phyloP scores from a whole-genome alignment of 768 basidiomycete species.

The Russula emetica region DNA sequence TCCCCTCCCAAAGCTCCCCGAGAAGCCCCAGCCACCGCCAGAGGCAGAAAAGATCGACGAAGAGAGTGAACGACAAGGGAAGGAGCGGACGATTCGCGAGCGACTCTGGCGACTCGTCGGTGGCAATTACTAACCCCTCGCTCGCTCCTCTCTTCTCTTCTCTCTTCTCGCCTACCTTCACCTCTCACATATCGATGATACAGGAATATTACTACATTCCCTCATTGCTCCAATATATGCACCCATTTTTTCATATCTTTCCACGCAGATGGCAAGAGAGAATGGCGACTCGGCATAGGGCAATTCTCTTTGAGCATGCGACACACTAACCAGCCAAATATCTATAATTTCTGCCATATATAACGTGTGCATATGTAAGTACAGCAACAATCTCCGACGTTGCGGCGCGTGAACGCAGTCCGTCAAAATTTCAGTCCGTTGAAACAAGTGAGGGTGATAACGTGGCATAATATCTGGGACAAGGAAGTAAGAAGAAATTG shows the following conservation, averaged over 20 bases:
- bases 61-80: constrained; percentile 15
- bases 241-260: background rate
- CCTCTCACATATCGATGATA: background rate
- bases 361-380: background rate
- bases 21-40: background rate
- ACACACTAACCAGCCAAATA: constrained; percentile 2
- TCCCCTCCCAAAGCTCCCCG: constrained; percentile 15
- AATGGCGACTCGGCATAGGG: too few relatives aligned
- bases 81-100: constrained; percentile 24
- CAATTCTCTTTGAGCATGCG: background rate
- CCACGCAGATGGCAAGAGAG: too few relatives aligned
- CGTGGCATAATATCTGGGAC: background rate
- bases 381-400: background rate
- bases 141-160: background rate
- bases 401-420: background rate
- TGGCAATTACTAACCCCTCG: constrained; percentile 9
- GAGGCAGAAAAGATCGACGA: background rate
- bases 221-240: background rate
- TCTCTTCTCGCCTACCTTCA: background rate
- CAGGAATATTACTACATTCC: too few relatives aligned
- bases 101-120: constrained; percentile 26
- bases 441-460: background rate
- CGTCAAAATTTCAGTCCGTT: background rate
- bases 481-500: background rate
- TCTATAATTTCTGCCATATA: background rate